Evolutionary conservation across 169 alveolate genomes (phyloP), one percentile per base, ranked within the genome.

Genomic region (Perkinsus chesapeaki): DNA sequence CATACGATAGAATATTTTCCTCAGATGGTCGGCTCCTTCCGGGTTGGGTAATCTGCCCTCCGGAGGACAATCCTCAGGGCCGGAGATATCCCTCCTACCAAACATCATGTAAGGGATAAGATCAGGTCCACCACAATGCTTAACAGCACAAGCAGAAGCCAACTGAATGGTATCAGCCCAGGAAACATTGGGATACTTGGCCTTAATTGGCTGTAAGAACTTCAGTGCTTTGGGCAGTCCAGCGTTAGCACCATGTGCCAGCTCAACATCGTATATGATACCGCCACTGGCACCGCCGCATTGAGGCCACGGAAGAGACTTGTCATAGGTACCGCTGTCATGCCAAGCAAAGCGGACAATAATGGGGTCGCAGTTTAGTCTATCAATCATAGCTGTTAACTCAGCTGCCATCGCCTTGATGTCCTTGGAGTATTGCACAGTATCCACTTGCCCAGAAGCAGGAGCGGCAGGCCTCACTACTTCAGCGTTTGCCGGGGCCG

Each of bases 211-310:
- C 60, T 39, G 94, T 91, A 94, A 92, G 34, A 95, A 94, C 36
- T 91, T 93, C 91, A 94, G 23, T n/a, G 96, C 98, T 91, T 93
- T 95, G 39, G 93, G 34, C 36, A 96, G 94, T 9, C 98, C 98
- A 12, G 94, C 94, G 39, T 96, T 96, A 48, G 96, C 97, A 36
- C 94, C 96, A 48, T 93, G 93, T 39, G 92, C 90, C 39, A 95
- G 91, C 92, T 94, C 97, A 0, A 92, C 91, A 39, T 93, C 94
- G 48, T 92, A 95, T 73, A 95, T 91, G 92, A 96, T 93, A 36
- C 94, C 39, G 27, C 96, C 98, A 92, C 95, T 95, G 73, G 98
- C 96, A 0, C 98, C 98, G 3, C 97, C 96, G 0, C 93, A 48
- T n/a, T 93, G 91, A 0, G 94, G 94, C 72, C 91, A 93, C 7